These are phyloP conservation scores for Gossypium laxum DNA, from an alignment of 441 rosid genomes.

Conservation along the genomic window DNA sequence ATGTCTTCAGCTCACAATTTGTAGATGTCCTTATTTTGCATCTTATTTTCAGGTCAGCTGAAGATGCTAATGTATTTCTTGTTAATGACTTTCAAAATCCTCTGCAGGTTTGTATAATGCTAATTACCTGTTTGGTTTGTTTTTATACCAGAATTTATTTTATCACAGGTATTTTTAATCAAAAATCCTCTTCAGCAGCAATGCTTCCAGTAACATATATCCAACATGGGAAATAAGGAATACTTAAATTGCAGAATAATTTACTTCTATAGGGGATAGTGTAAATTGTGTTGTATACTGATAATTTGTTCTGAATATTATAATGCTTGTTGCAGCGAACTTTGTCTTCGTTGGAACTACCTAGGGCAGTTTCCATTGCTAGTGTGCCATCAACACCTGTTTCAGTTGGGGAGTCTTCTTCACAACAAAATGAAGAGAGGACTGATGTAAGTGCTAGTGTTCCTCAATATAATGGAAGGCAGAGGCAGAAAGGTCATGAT, in stretches of 20 bases:
- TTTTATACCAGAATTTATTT: neutral
- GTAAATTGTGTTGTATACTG: neutral
- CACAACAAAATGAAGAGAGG: slow-evolving; percentile 38
- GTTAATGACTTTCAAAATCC: slow-evolving; percentile 85
- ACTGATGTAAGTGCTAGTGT: slow-evolving; percentile 27
- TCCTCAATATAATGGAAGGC: slow-evolving; percentile 47
- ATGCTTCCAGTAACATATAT: neutral
- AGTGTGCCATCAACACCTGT: slow-evolving; percentile 42
- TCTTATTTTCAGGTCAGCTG: slow-evolving; percentile 59
- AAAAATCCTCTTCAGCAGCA: neutral
- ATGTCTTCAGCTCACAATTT: neutral
- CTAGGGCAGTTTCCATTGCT: slow-evolving; percentile 64
- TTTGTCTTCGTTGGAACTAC: slow-evolving; percentile 84
- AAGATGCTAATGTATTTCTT: slow-evolving; percentile 80
- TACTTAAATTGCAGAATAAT: neutral
- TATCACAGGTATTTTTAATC: neutral
- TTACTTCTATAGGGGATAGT: neutral
- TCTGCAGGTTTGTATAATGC: slow-evolving; percentile 52
- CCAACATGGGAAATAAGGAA: neutral
- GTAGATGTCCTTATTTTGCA: slow-evolving; percentile 15
- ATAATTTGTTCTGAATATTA: slow-evolving; percentile 8
- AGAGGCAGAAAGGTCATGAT: slow-evolving; percentile 58
- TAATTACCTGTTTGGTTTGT: slow-evolving; percentile 5
- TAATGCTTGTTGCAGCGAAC: slow-evolving; percentile 50
- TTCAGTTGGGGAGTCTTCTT: slow-evolving; percentile 33